A percentile compares a stretch with the other conserved stretches of the same genome.
Conservation (phyloP, 148 eudicot genomes). For the Cornus kousa region DNA sequence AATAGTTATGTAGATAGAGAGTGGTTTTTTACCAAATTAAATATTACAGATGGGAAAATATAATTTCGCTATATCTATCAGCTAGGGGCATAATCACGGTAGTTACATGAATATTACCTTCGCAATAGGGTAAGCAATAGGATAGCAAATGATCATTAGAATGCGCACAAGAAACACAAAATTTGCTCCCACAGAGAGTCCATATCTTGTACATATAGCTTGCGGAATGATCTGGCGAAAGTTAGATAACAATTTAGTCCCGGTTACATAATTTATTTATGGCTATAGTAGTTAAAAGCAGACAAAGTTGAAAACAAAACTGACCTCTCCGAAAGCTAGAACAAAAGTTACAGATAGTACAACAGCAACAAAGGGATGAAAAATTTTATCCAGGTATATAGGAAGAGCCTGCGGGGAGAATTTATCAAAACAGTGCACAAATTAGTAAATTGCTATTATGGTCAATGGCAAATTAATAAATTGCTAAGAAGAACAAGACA, state of each 20-base stretch:
- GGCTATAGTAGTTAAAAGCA: neutral
- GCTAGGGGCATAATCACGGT: neutral
- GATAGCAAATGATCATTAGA: constrained; percentile 84
- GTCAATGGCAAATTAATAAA: neutral
- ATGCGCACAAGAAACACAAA: constrained; percentile 83
- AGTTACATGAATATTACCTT: constrained; percentile 48
- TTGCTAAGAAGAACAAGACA: too few species aligned
- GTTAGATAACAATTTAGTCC: neutral
- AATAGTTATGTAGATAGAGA: too few species aligned
- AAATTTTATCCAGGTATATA: constrained; percentile 72
- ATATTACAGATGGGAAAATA: neutral
- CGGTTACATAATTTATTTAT: neutral
- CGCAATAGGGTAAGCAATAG: constrained; percentile 84
- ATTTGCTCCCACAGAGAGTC: constrained; percentile 93
- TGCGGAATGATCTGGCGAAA: constrained; percentile 80
- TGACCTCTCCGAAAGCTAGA: constrained; percentile 89
- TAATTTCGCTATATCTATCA: neutral
- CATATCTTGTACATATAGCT: constrained; percentile 89
- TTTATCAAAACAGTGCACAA: constrained; percentile 5
- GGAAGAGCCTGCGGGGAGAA: constrained; percentile 77
- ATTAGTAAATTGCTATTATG: neutral
- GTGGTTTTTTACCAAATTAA: too few species aligned
- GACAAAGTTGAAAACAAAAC: constrained; percentile 1
- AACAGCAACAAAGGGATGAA: constrained; percentile 76
- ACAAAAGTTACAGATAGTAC: constrained; percentile 91